A percentile compares a stretch with the other conserved stretches of the same genome.
These are phyloP conservation scores for Neocucurbitaria cava DNA, from an alignment of 2,329 filamentous ascomycete species.

Conservation along the genomic window DNA sequence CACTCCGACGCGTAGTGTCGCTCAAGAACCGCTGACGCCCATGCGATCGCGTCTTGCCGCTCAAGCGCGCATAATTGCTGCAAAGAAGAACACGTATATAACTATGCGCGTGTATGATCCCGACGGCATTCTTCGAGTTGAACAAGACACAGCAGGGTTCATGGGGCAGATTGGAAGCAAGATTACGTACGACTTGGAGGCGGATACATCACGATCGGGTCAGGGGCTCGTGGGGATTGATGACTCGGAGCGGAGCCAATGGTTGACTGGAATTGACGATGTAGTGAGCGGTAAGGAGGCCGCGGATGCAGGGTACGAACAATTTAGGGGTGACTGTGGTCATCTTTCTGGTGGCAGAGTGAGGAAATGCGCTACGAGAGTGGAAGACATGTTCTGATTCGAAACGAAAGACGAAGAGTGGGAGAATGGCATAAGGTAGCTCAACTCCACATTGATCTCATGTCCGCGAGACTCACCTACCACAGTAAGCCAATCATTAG, in stretches of 20 bases:
- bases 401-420: not conserved
- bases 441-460: no score
- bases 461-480: no score
- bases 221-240: slow-evolving; percentile 5
- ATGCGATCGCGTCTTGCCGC: slow-evolving; percentile 70
- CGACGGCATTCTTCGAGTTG: slow-evolving; percentile 59
- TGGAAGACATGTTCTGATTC: slow-evolving; percentile 28
- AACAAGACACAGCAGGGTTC: slow-evolving; percentile 65
- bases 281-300: slow-evolving; percentile 20
- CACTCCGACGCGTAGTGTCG: slow-evolving; percentile 6
- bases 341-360: slow-evolving; percentile 19
- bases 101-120: slow-evolving; percentile 62
- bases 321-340: slow-evolving; percentile 20
- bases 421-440: no score
- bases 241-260: slow-evolving; percentile 23
- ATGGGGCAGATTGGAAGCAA: slow-evolving; percentile 66
- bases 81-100: slow-evolving; percentile 62
- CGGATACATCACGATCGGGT: slow-evolving; percentile 52
- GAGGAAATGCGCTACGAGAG: slow-evolving; percentile 11
- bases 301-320: not conserved
- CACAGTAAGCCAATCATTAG: no score
- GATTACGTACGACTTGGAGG: slow-evolving; percentile 66
- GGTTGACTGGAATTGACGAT: slow-evolving; percentile 37
- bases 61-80: slow-evolving; percentile 69
- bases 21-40: slow-evolving; percentile 32